phyloP scores from a whole-genome alignment of 257 asterid genomes.

The Eucommia ulmoides region DNA sequence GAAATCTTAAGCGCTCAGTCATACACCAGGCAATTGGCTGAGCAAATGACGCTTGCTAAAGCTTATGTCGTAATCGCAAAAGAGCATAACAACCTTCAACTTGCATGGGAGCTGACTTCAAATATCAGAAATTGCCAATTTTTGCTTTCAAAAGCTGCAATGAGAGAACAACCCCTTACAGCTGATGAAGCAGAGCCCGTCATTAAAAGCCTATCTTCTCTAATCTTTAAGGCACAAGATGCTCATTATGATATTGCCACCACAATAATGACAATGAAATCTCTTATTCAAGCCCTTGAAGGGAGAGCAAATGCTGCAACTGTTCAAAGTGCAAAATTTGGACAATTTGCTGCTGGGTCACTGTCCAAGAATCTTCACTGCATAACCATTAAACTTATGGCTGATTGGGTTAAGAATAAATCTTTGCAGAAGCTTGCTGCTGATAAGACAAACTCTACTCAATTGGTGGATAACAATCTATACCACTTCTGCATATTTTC shows the following conservation, averaged over 20 bases:
- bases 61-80: slow-evolving; percentile 1
- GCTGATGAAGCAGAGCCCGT: background rate
- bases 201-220: slow-evolving; percentile 1
- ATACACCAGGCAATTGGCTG: background rate
- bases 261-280: slow-evolving; percentile 3
- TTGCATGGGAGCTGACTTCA: slow-evolving; percentile 2
- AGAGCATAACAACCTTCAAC: slow-evolving; percentile 3
- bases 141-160: slow-evolving; percentile 1
- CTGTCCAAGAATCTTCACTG: background rate
- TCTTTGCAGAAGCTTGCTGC: background rate
- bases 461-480: background rate
- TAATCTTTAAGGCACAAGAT: slow-evolving; percentile 1
- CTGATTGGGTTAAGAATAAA: background rate
- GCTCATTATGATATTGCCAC: background rate
- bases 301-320: background rate
- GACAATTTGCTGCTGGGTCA: background rate
- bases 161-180: background rate
- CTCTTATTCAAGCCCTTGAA: slow-evolving; percentile 2
- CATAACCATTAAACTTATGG: background rate
- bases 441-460: background rate
- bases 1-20: background rate
- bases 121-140: slow-evolving; percentile 1
- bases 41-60: slow-evolving; percentile 1
- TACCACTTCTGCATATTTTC: slow-evolving; percentile 3
- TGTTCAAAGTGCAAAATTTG: background rate